Conservation (phyloP, 345 rosid species). For the Gossypium mustelinum region DNA sequence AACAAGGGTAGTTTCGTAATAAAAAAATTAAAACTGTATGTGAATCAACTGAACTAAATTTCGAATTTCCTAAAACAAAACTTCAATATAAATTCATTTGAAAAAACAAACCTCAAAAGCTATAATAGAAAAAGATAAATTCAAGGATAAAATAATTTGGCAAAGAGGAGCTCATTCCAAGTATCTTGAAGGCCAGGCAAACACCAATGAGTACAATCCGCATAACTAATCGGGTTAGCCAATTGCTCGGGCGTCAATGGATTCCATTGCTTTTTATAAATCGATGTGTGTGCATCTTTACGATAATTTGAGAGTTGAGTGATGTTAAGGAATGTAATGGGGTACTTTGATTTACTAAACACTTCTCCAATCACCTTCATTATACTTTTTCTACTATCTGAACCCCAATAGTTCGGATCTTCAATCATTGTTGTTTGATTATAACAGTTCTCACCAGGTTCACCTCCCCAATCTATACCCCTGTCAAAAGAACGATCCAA, state of each 20-base stretch:
- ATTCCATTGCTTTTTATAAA: constrained; percentile 86
- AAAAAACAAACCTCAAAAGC: neutral
- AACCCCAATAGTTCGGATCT: constrained; percentile 79
- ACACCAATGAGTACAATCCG: constrained; percentile 92
- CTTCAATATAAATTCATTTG: neutral
- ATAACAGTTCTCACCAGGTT: constrained; percentile 60
- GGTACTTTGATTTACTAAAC: constrained; percentile 52
- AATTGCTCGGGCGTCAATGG: constrained; percentile 59
- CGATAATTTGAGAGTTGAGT: constrained; percentile 78
- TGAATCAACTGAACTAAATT: too few relatives aligned
- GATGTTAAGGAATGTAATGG: constrained; percentile 73
- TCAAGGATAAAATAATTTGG: constrained; percentile 74
- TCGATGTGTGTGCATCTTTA: constrained; percentile 86
- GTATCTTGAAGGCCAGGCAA: constrained; percentile 90
- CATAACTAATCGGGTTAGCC: constrained; percentile 66
- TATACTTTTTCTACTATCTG: constrained; percentile 58
- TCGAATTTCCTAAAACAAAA: neutral
- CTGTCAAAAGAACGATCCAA: constrained; percentile 24
- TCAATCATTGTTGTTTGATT: constrained; percentile 60
- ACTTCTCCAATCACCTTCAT: constrained; percentile 82
- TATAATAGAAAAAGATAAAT: neutral
- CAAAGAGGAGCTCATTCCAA: constrained; percentile 89
- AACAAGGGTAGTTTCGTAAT: too few relatives aligned
- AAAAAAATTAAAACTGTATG: too few relatives aligned
- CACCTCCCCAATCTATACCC: constrained; percentile 83